Base-by-base conservation (phyloP, 805 yeast genomes). In the Wickerhamiella vanderwaltii region DNA sequence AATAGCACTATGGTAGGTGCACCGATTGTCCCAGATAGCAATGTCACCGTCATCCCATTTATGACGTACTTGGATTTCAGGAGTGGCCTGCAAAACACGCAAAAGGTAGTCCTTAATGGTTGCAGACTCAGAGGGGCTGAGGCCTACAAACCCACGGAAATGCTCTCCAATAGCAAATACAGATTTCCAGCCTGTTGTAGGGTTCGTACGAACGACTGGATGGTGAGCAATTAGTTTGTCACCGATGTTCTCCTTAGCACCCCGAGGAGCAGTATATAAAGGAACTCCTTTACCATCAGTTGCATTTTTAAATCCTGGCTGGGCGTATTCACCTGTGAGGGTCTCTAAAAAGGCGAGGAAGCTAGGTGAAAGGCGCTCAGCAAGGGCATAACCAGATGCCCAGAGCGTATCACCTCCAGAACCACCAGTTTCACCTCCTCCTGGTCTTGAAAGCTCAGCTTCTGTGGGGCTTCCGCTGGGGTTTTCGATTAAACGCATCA, bases 181-280 rank as follows among this genome's bases (percentile, higher is more conserved):
- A 1, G 75, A 60, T 56, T 75, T 76, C 72, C 74, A 66, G 33
- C 79, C 79, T 19, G 80, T 75, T 9, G 68, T 76, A 9, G 82
- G 81, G 50, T 77, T 77, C 29, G 79, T 72, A 59, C 80, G 67
- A 29, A 76, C 68, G 23, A 76, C 47, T 3, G 79, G 80, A 56
- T 76, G 82, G 60, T 58, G 49, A 16, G 70, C 64, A 66, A 71
- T 72, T 5, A 63, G 52, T 3, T 77, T 72, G 48, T 73, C 78
- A 25, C 78, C 78, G 11, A 60, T 60, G 16, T 54, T 31, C 28
- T 51, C 53, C 20, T 56, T 56, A 9, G 55, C 52, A 4, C 58
- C 57, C 26, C 58, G 46, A 13, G 39, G 36, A 13, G 50, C 54
- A 15, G 52, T 37, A 39, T 45, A 52, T 26, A 44, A 41, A 12